Evolutionary conservation across 169 alveolate species (phyloP).

Genomic region (Eimeria sp.): DNA sequence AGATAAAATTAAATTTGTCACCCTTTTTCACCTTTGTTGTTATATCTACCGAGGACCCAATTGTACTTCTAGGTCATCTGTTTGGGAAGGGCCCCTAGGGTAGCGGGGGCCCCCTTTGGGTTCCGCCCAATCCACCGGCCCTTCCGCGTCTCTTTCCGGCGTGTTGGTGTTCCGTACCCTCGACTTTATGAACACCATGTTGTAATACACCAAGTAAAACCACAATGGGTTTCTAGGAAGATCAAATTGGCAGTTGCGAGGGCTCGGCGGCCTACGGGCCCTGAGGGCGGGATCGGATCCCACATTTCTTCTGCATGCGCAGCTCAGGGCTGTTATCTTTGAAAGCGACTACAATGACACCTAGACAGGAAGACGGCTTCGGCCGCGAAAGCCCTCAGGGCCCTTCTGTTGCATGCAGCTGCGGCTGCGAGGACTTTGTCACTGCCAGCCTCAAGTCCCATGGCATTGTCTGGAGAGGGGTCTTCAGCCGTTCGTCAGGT

Average conservation of each 20-base stretch:
- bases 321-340: background rate
- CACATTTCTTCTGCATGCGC: background rate
- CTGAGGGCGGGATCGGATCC: background rate
- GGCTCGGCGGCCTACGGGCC: background rate
- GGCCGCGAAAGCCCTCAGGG: slow-evolving; percentile 9
- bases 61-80: too few relatives aligned
- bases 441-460: background rate
- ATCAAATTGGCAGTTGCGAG: background rate
- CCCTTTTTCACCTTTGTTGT: too few relatives aligned
- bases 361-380: background rate
- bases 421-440: background rate
- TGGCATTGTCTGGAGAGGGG: slow-evolving; percentile 2
- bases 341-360: too few relatives aligned
- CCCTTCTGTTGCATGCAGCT: background rate
- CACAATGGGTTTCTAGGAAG: background rate
- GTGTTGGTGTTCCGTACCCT: background rate
- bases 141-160: background rate
- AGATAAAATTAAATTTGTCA: too few relatives aligned
- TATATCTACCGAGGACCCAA: too few relatives aligned
- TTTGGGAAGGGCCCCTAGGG: background rate
- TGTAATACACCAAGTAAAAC: too few relatives aligned
- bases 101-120: background rate
- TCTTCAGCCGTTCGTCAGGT: background rate
- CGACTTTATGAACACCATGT: background rate
- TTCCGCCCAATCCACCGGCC: too few relatives aligned